Evolutionary conservation across 140 eudicot species (phyloP).

Genomic region (Senecio squalidus): DNA sequence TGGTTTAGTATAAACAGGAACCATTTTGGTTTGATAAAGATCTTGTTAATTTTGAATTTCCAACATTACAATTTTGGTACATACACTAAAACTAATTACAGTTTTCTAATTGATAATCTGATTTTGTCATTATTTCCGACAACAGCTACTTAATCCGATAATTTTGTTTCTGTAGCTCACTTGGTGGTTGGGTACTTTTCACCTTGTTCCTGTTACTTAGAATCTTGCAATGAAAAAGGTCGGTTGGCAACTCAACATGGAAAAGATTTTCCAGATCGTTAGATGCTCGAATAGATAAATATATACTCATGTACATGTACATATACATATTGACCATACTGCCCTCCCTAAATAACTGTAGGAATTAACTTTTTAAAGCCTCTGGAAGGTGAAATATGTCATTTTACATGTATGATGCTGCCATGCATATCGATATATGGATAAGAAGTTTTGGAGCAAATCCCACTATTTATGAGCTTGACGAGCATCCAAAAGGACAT

Average conservation of each 20-base stretch:
- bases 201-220: no score
- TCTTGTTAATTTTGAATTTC: no score
- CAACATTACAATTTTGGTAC: no score
- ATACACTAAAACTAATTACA: no score
- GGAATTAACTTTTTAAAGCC: neutral
- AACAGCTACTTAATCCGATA: no score
- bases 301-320: neutral
- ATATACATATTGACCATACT: neutral
- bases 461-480: conserved; percentile 1
- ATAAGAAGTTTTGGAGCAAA: conserved; percentile 5
- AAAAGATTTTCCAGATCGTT: neutral
- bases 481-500: neutral
- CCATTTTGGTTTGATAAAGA: no score
- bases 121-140: no score
- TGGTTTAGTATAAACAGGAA: no score
- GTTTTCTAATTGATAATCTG: no score
- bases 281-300: neutral
- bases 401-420: conserved; percentile 16
- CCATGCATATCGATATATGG: conserved; percentile 36
- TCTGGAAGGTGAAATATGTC: conserved; percentile 26
- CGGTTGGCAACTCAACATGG: neutral
- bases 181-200: no score
- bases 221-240: no score
- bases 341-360: neutral
- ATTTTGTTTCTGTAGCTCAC: no score